phyloP scores from a whole-genome alignment of 2,329 filamentous ascomycete species.

The Ceratocystis harringtonii region DNA sequence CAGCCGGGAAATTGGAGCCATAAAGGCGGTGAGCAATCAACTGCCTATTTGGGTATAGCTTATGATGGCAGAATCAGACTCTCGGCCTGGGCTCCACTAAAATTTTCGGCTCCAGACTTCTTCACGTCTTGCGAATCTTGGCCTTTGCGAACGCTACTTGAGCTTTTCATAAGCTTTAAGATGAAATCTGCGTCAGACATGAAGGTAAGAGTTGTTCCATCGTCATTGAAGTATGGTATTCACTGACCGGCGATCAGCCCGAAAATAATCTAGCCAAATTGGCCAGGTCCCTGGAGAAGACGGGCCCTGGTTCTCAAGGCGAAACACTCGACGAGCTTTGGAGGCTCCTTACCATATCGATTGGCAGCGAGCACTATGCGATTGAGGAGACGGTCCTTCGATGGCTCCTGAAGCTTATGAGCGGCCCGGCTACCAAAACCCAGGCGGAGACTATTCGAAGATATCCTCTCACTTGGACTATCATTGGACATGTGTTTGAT shows the following conservation, averaged over 20 bases:
- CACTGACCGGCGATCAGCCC: constrained; percentile 21
- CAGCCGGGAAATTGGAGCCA: constrained; percentile 25
- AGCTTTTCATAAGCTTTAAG: background rate
- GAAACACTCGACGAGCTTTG: constrained; percentile 37
- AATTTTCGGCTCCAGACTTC: constrained; percentile 15
- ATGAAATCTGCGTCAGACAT: background rate
- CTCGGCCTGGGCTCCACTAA: constrained; percentile 16
- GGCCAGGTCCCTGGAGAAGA: constrained; percentile 41
- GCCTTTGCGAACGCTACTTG: constrained; percentile 16
- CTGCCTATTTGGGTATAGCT: constrained; percentile 20
- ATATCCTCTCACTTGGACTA: constrained; percentile 44
- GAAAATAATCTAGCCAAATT: constrained; percentile 34
- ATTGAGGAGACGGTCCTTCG: constrained; percentile 43
- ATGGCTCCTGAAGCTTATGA: constrained; percentile 50
- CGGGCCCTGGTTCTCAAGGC: constrained; percentile 29
- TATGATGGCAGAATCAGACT: constrained; percentile 30
- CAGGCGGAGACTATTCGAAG: constrained; percentile 38
- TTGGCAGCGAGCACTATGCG: constrained; percentile 33
- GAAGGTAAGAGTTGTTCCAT: background rate
- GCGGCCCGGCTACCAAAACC: constrained; percentile 27
- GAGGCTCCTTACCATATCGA: constrained; percentile 31
- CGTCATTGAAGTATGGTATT: background rate
- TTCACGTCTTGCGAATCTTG: constrained; percentile 1
- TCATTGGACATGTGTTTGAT: constrained; percentile 45
- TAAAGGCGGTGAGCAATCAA: constrained; percentile 30